A percentile compares a stretch with the other conserved stretches of the same genome.
These are phyloP conservation scores for Ceratocystis ficicola DNA, from an alignment of 2,329 filamentous ascomycete species.

Conservation along the genomic window DNA sequence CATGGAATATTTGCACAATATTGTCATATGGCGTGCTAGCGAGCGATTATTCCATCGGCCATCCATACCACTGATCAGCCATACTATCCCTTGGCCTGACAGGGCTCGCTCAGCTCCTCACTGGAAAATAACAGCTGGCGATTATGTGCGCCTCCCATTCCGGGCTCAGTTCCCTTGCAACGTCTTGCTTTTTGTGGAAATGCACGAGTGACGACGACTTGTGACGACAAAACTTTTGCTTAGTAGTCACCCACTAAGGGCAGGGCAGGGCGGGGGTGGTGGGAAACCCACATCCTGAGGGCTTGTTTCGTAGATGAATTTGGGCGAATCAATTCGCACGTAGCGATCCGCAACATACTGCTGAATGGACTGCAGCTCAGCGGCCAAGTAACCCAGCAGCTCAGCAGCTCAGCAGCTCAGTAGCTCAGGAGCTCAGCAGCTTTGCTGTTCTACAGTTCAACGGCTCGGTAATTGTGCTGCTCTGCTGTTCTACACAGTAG, in stretches of 20 bases:
- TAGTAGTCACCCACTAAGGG: too few relatives aligned
- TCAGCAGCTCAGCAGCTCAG: too few relatives aligned
- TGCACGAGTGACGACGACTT: background rate
- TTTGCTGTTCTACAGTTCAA: too few relatives aligned
- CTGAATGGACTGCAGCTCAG: background rate
- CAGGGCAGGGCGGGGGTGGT: too few relatives aligned
- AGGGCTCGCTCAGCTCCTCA: background rate
- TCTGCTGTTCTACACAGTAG: too few relatives aligned
- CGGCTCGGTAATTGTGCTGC: too few relatives aligned
- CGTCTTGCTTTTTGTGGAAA: background rate
- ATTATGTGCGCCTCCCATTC: background rate
- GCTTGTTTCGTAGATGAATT: background rate
- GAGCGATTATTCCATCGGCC: constrained; percentile 12
- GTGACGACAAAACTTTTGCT: background rate
- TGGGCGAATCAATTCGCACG: background rate
- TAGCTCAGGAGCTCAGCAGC: too few relatives aligned
- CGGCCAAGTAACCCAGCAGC: too few relatives aligned
- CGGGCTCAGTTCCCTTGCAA: background rate
- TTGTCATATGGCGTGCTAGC: constrained; percentile 5
- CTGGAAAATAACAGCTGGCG: background rate
- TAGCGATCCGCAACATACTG: background rate
- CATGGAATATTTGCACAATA: background rate
- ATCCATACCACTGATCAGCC: constrained; percentile 13
- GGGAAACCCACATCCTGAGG: background rate
- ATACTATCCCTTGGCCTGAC: background rate